These are phyloP conservation scores for Magnusiomyces sp. DNA, from an alignment of 1,139 yeast species.

Conservation along the genomic window DNA sequence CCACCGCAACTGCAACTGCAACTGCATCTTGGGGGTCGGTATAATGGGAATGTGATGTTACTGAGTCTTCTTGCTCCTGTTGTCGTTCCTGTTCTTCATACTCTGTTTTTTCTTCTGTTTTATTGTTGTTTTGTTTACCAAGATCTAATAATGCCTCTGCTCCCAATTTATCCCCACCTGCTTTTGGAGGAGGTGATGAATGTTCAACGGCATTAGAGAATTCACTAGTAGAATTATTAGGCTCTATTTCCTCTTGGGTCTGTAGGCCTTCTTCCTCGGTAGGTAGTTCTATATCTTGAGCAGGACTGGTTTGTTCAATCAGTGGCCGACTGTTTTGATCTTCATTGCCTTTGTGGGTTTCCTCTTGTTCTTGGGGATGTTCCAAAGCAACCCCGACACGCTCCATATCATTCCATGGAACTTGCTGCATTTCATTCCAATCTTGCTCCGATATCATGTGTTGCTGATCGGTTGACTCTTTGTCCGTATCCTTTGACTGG, in stretches of 20 bases:
- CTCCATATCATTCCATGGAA: too few relatives aligned
- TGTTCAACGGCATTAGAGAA: background rate
- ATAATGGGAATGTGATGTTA: constrained; percentile 2
- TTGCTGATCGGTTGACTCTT: too few relatives aligned
- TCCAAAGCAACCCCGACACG: too few relatives aligned
- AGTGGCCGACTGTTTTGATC: too few relatives aligned
- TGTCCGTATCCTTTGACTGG: too few relatives aligned
- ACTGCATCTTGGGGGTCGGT: background rate
- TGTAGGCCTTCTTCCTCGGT: background rate
- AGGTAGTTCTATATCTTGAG: background rate
- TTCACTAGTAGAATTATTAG: background rate
- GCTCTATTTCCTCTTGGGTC: background rate
- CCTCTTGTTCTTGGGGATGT: background rate
- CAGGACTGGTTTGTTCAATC: background rate
- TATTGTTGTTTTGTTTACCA: constrained; percentile 19
- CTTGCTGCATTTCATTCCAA: too few relatives aligned
- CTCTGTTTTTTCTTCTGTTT: background rate
- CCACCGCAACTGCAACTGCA: background rate
- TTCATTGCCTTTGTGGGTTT: background rate
- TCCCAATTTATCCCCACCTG: constrained; percentile 10
- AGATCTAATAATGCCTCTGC: constrained; percentile 28
- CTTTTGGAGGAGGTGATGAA: too few relatives aligned
- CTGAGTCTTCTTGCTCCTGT: constrained; percentile 17
- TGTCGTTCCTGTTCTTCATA: constrained; percentile 14
- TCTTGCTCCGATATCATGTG: too few relatives aligned